phyloP scores from a whole-genome alignment of 306 rosid genomes.

The Rosa lucieae region DNA sequence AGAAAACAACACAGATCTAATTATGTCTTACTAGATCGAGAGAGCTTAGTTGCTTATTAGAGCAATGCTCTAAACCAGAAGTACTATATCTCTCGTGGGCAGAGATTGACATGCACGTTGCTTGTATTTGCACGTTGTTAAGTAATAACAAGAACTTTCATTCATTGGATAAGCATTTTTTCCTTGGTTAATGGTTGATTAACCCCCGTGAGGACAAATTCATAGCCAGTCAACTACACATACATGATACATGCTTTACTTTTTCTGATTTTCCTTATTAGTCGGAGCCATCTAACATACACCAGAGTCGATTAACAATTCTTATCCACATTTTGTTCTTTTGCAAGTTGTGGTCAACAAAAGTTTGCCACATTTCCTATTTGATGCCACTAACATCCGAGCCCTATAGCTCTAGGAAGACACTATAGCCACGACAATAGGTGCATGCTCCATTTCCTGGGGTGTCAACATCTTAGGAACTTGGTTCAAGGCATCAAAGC shows the following conservation, averaged over 20 bases:
- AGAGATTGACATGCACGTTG: too few relatives aligned
- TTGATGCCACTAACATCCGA: neutral
- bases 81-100: neutral
- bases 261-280: slow-evolving; percentile 4
- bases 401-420: neutral
- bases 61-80: too few relatives aligned
- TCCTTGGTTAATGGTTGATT: neutral
- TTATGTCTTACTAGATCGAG: too few relatives aligned
- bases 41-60: too few relatives aligned
- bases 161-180: neutral
- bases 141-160: neutral
- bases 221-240: neutral
- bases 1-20: too few relatives aligned
- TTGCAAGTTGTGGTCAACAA: slow-evolving; percentile 27
- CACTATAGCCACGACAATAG: neutral
- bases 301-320: neutral
- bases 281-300: slow-evolving; percentile 19
- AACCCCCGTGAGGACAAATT: neutral
- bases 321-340: neutral
- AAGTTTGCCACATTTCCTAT: slow-evolving; percentile 10
- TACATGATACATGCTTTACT: neutral
- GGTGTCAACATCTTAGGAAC: neutral
- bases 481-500: neutral
- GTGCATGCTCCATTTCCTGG: neutral
- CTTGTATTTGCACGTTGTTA: neutral